Evolutionary conservation across 1,284 basidiomycete genomes (phyloP).

Genomic region (Cryptococcus maquisensis): DNA sequence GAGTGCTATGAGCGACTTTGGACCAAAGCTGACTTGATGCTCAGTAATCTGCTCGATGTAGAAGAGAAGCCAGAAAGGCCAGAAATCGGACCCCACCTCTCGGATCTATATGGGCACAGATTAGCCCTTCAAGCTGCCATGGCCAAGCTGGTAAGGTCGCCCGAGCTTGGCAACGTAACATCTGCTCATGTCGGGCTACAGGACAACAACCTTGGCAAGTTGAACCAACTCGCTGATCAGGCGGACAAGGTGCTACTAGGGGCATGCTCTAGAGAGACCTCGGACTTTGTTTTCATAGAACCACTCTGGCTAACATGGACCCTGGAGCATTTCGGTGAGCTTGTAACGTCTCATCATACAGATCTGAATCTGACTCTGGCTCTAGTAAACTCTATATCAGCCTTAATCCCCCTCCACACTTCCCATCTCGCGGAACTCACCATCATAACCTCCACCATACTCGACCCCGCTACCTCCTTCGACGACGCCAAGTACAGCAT

Average conservation of each 20-base stretch:
- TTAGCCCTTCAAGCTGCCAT: conserved; percentile 20
- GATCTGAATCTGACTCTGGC: neutral
- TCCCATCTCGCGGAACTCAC: conserved; percentile 27
- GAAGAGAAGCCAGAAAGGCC: conserved; percentile 34
- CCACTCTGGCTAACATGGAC: conserved; percentile 46
- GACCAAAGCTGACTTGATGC: neutral
- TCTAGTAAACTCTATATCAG: conserved; percentile 37
- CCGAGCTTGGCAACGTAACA: neutral
- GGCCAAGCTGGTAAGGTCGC: conserved; percentile 32
- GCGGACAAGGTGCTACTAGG: conserved; percentile 41
- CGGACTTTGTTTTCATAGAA: conserved; percentile 32
- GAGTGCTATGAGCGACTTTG: conserved; percentile 6
- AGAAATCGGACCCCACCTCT: conserved; percentile 24
- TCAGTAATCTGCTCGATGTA: conserved; percentile 33
- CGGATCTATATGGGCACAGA: conserved; percentile 15
- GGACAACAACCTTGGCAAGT: conserved; percentile 36
- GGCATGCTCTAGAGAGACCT: conserved; percentile 25
- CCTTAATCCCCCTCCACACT: conserved; percentile 30
- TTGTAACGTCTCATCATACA: neutral
- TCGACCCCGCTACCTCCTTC: conserved; percentile 28
- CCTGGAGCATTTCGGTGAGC: conserved; percentile 38
- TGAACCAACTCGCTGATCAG: conserved; percentile 34
- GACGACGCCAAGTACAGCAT: conserved; percentile 36
- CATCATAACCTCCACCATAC: conserved; percentile 20
- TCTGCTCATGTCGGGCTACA: conserved; percentile 3